phyloP scores from a whole-genome alignment of 2,329 filamentous ascomycete genomes.

The Dothiorella sarmentorum region DNA sequence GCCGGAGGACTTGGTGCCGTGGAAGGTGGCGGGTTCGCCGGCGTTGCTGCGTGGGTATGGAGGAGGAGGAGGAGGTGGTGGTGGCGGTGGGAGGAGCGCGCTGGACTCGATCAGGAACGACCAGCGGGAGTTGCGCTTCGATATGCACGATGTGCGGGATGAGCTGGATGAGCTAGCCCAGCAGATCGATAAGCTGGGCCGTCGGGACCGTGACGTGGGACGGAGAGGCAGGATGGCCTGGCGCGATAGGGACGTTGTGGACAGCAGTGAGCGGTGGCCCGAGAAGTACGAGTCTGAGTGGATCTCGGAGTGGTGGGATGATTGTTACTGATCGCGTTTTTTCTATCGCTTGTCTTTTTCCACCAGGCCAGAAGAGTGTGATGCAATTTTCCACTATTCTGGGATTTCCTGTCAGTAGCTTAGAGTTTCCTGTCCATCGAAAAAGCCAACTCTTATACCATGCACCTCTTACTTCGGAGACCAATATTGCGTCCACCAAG shows the following conservation, averaged over 20 bases:
- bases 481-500: too few relatives aligned
- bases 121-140: conserved; percentile 7
- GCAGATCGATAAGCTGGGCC: not conserved
- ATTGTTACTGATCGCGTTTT: conserved; percentile 6
- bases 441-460: too few relatives aligned
- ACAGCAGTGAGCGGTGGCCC: not conserved
- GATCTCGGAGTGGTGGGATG: conserved; percentile 7
- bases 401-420: too few relatives aligned
- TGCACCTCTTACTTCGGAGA: too few relatives aligned
- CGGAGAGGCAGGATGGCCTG: not conserved
- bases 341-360: too few relatives aligned
- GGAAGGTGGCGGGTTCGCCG: not conserved
- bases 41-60: not conserved
- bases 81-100: not conserved
- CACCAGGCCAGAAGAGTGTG: too few relatives aligned
- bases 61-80: not conserved
- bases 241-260: not conserved
- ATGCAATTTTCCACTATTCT: too few relatives aligned
- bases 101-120: not conserved
- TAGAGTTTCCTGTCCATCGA: too few relatives aligned
- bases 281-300: conserved; percentile 2
- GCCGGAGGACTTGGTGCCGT: not conserved
- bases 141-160: not conserved
- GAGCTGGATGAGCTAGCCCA: not conserved
- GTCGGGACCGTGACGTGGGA: not conserved